Conservation (phyloP, 805 yeast species). For the Kodamaea lidongshanica region DNA sequence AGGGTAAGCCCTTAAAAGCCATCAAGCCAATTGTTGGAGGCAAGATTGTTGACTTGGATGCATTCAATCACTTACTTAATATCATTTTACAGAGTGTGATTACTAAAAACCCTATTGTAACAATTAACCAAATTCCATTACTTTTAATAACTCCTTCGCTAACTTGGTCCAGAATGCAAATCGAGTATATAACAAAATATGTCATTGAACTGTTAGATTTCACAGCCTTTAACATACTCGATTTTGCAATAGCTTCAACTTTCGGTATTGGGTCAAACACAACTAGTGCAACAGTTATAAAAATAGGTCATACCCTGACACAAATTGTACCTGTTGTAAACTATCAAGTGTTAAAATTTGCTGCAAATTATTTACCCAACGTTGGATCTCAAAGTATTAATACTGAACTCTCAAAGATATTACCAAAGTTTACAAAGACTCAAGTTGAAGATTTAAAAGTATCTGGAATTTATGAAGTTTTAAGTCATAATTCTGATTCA, state of each 20-base stretch:
- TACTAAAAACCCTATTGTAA: constrained; percentile 35
- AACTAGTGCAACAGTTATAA: constrained; percentile 67
- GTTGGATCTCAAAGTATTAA: constrained; percentile 70
- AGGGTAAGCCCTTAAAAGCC: constrained; percentile 22
- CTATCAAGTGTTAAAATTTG: constrained; percentile 54
- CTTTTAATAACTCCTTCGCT: constrained; percentile 56
- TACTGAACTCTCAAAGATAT: constrained; percentile 39
- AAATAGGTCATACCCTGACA: constrained; percentile 69
- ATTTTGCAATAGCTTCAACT: constrained; percentile 60
- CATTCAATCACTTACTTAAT: constrained; percentile 58
- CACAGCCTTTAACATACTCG: constrained; percentile 65
- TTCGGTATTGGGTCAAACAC: constrained; percentile 62
- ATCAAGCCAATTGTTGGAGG: constrained; percentile 64
- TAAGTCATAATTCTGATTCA: constrained; percentile 61
- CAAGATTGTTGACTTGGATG: constrained; percentile 58
- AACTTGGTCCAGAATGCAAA: constrained; percentile 60
- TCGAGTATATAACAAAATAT: constrained; percentile 68
- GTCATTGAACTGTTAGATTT: constrained; percentile 68
- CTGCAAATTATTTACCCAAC: constrained; percentile 38
- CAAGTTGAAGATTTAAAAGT: constrained; percentile 73
- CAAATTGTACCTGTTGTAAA: constrained; percentile 79
- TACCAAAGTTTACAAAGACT: constrained; percentile 49
- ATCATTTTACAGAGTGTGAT: constrained; percentile 36
- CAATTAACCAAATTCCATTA: constrained; percentile 65
- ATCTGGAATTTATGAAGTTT: constrained; percentile 72